Percentiles rank a stretch among this genome's conserved stretches.
Conservation (phyloP, 169 alveolate species). For the Fabrea salina region DNA sequence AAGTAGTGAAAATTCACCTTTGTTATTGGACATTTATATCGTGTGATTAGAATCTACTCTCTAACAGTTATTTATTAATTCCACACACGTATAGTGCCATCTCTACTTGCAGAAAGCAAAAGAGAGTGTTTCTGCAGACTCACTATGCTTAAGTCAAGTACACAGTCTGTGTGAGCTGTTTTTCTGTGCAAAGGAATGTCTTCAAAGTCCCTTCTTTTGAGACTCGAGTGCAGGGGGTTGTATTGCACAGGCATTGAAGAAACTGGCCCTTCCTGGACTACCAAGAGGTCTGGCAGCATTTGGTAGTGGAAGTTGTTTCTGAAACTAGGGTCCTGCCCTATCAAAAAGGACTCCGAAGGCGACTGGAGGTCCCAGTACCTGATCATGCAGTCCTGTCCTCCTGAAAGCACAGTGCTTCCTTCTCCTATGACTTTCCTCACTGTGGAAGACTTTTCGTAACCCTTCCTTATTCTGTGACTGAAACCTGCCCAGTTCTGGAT, state of each 20-base stretch:
- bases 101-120: slow-evolving; percentile 13
- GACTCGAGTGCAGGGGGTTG: background rate
- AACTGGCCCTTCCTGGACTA: background rate
- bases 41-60: too few species aligned
- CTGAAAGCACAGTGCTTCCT: background rate
- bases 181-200: slow-evolving; percentile 21
- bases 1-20: too few species aligned
- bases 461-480: slow-evolving; percentile 18
- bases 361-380: slow-evolving; percentile 1
- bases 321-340: slow-evolving; percentile 20
- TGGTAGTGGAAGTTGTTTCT: background rate
- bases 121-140: background rate
- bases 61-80: slow-evolving; percentile 7
- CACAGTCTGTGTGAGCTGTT: slow-evolving; percentile 15
- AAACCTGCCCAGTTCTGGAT: background rate
- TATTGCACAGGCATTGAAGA: background rate
- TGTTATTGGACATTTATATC: too few species aligned
- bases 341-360: background rate
- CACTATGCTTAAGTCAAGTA: slow-evolving; percentile 1
- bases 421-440: background rate
- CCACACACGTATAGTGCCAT: slow-evolving; percentile 32
- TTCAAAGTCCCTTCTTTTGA: slow-evolving; percentile 18
- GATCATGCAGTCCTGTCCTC: slow-evolving; percentile 1
- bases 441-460: background rate
- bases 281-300: slow-evolving; percentile 5